Base-by-base conservation (phyloP, 2,329 filamentous ascomycete genomes). In the Pyrenochaeta sp. region DNA sequence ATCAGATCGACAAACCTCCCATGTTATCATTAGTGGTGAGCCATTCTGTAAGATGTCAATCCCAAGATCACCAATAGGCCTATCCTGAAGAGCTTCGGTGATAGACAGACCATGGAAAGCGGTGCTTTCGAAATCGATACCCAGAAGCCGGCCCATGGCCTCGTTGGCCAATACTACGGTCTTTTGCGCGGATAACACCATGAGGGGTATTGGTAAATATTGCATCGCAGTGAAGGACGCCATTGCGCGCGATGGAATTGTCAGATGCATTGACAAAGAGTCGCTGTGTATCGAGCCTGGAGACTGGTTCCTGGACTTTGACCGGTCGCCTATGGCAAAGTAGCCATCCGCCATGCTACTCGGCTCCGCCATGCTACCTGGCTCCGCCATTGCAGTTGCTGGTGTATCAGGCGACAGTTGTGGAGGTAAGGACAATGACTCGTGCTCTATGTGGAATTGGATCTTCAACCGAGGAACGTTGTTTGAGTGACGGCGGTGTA, bases 151-250 rank as follows among this genome's bases (percentile, higher is more conserved):
- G 1, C 86, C 88, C 84, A 92, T 88, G 17, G 90, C 87, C 62
- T 92, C 88, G 64, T 93, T 93, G 29, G 89, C 90, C 35, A 92
- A 74, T 1, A 90, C 82, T 2, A 92, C 83, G 0, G 87, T 90
- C 74, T 92, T 92, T 27, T 84, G 67, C 31, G 82, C 85, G 45
- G 87, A 88, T 31, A 93, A 77, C 1, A 93, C 85, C 31, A 92
- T 72, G 4, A 91, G 72, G 0, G 90, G 90, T 41, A 91, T 85
- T 0, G 90, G 90, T 4, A 93, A 79, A 67, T 90, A 91, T 66
- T 90, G 88, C 75, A 93, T 78, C 4, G 89, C 86, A 12, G 73
- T 70, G n/a, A 75, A 58, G 6, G 73, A 65, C 14, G 67, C 68
- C 56, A 67, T 63, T 39, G 70, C 71, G 40, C 61, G 48, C 20